Evolutionary conservation across 495 filamentous ascomycete species (phyloP), one percentile per base, ranked within the genome.

Genomic region (Penicillium chermesinum): DNA sequence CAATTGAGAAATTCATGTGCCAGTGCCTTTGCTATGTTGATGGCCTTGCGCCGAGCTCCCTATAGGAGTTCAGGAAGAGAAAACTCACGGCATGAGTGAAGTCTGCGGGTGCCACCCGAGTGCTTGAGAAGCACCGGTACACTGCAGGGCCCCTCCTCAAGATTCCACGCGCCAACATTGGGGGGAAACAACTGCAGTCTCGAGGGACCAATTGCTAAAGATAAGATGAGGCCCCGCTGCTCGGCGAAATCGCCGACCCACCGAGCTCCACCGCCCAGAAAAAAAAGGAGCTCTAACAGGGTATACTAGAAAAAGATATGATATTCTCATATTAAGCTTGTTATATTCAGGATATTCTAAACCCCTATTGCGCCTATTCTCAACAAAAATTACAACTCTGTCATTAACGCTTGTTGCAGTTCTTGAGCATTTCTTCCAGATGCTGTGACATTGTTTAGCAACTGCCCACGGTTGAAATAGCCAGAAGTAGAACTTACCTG

Each of bases 51-150:
- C 25, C 25, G 25, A 6, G 4, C 10, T 30, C 25, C 25, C 25
- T 4, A 30, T 10, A 30, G 25, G 22, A 32, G 20, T 17, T 12
- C 7, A 33, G 41, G n/a, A 53, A 25, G 41, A 37, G 20, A 25
- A n/a, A 21, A 64, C 66, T 56, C 64, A 89, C 84, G 32, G 84
- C 87, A 76, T 95, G 89, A 16, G 86, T 89, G 67, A 91, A 93
- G 64, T 95, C 89, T 25, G 85, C 80, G 14, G 58, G 57, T 16
- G 27, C 44, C 13, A 44, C 33, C 39, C 52, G 52, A 27, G 67
- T 53, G 35, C 49, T 74, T n/a, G 70, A 74, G 52, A 78, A 76
- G 19, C 44, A 50, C 44, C 72, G 69, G 33, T 47, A 44, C 33
- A 49, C 46, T 25, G 25, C 53, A n/a, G 57, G 42, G 19, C 49